Base-by-base conservation (phyloP, 1,284 basidiomycete species). In the Rhodotorula sp. region DNA sequence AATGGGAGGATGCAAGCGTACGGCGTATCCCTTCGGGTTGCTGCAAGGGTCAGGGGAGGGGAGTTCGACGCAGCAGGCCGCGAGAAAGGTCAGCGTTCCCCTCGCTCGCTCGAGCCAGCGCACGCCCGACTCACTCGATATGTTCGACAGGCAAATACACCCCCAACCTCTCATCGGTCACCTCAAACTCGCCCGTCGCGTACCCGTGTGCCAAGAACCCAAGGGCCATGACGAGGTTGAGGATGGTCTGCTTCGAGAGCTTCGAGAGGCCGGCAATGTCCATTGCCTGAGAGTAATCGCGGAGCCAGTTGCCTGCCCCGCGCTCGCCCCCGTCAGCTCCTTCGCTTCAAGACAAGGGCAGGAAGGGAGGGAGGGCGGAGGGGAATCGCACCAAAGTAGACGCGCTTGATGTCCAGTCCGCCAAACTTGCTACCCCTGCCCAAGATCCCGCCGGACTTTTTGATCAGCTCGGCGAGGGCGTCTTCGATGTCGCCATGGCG, bases 71-170 rank as follows among this genome's bases (percentile, higher is more conserved):
- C n/a, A n/a, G 36, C 36, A 36, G 13, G 36, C 8, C 36, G 36
- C 8, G 36, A 36, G 11, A 17, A 44, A 44, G 9, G 39, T 44
- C 39, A 44, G 39, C 13, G 11, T 13, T 44, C 13, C 13, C 36
- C 36, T n/a, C 39, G 7, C 13, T 15, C 13, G 7, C 13, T 8
- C 39, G 11, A 44, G 39, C 39, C 39, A 39, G 32, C 90, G 90
- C 76, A 19, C 6, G 70, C 81, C 59, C 74, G 84, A 27, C 59
- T 22, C 22, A 62, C 85, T 44, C 80, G 67, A 95, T 94, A 80
- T 96, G 93, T 80, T 94, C 92, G 0, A 86, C 84, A 2, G 91
- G 91, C 39, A 94, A 87, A 81, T 97, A 96, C 49, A 88, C 87
- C 3, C 90, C 92, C 8, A 96, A 85, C 32, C 93, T 85, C 68